These are phyloP conservation scores for Firmiana major DNA, from an alignment of 345 rosid species.

Conservation along the genomic window DNA sequence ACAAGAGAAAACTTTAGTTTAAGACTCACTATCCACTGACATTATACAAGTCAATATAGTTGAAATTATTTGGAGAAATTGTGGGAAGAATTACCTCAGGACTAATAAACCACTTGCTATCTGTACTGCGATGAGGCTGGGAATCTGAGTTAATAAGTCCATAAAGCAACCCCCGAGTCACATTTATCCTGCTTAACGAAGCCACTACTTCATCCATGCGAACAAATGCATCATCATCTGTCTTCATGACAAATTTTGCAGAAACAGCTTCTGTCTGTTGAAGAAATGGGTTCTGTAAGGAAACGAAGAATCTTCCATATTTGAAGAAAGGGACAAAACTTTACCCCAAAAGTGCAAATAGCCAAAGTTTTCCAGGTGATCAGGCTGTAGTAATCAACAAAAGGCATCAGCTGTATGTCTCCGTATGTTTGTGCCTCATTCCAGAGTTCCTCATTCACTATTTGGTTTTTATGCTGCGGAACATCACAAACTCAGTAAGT, in stretches of 20 bases:
- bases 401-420: conserved; percentile 94
- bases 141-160: conserved; percentile 87
- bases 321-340: conserved; percentile 19
- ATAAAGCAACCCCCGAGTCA: conserved; percentile 63
- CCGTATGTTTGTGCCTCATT: conserved; percentile 78
- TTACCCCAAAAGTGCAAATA: conserved; percentile 95
- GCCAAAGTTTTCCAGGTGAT: conserved; percentile 98
- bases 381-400: conserved; percentile 93
- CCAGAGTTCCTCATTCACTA: conserved; percentile 92
- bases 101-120: conserved; percentile 97
- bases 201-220: conserved; percentile 82
- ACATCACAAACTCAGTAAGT: conserved; percentile 21
- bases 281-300: conserved; percentile 28
- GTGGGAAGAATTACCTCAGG: conserved; percentile 47
- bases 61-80: background rate
- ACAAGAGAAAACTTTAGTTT: background rate
- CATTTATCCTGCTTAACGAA: conserved; percentile 58
- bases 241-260: conserved; percentile 91
- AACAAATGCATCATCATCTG: conserved; percentile 96
- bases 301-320: conserved; percentile 13
- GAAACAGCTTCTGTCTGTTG: conserved; percentile 68
- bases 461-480: conserved; percentile 87
- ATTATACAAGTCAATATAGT: background rate
- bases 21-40: background rate
- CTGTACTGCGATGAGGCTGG: conserved; percentile 69